Percentiles rank a stretch among this genome's conserved stretches.
Evolutionary conservation across 139 green algal genomes (phyloP).

Genomic region (Ettlia oleoabundans): DNA sequence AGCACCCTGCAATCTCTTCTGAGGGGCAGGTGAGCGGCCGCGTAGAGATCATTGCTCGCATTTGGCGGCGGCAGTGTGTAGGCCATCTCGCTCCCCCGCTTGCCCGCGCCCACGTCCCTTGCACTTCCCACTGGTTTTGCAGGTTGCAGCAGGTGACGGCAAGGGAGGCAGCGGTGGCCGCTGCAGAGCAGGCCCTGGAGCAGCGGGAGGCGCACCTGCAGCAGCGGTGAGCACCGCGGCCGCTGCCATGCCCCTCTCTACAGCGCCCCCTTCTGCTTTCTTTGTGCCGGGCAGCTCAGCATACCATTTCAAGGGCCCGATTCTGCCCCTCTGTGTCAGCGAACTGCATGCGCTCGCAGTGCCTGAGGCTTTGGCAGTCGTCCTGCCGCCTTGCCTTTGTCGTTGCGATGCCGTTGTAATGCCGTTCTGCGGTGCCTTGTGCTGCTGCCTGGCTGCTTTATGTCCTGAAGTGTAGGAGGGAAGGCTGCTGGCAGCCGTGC

Average conservation of each 20-base stretch:
- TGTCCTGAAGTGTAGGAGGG: too few relatives aligned
- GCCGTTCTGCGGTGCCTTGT: too few relatives aligned
- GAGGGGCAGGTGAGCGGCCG: not conserved
- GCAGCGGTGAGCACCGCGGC: slow-evolving; percentile 14
- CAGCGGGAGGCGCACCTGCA: slow-evolving; percentile 2
- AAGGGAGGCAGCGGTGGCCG: too few relatives aligned
- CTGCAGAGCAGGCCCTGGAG: not conserved
- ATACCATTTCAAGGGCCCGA: too few relatives aligned
- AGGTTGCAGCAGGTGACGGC: not conserved
- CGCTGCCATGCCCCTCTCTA: not conserved
- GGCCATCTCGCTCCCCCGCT: not conserved
- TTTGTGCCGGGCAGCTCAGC: not conserved
- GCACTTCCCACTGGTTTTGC: not conserved
- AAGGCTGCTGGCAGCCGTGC: too few relatives aligned
- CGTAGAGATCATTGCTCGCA: not conserved
- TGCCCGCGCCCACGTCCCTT: not conserved
- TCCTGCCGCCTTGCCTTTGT: too few relatives aligned
- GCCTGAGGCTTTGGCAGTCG: too few relatives aligned
- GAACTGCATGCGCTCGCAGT: too few relatives aligned
- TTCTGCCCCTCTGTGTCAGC: not conserved
- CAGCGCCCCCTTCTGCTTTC: not conserved
- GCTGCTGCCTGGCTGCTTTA: too few relatives aligned
- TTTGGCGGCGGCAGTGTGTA: too few relatives aligned
- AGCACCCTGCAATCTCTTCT: not conserved
- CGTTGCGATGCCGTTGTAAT: too few relatives aligned